phyloP scores from a whole-genome alignment of 2,329 filamentous ascomycete species.

The Neodidymelliopsis sp. region DNA sequence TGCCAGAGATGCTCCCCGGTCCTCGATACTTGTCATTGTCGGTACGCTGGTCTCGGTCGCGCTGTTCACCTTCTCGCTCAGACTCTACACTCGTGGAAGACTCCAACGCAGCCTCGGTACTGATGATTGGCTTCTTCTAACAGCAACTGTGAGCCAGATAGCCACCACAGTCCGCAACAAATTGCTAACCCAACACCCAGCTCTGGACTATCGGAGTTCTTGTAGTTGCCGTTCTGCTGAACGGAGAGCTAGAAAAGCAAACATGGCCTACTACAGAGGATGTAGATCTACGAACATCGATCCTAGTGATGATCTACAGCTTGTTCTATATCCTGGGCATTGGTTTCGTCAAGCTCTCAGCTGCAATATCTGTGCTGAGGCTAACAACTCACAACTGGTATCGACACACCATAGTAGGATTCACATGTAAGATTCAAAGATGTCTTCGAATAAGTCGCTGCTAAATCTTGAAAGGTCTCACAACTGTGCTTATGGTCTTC shows the following conservation, averaged over 20 bases:
- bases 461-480: conserved; percentile 19
- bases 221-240: not conserved
- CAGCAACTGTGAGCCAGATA: conserved; percentile 46
- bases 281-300: not conserved
- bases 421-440: conserved; percentile 52
- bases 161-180: not conserved
- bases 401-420: conserved; percentile 49
- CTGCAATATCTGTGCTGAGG: conserved; percentile 55
- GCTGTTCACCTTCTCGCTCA: conserved; percentile 50
- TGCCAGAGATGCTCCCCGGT: conserved; percentile 21
- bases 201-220: conserved; percentile 23
- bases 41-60: conserved; percentile 52
- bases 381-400: conserved; percentile 48
- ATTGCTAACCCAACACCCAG: conserved; percentile 8
- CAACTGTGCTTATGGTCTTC: conserved; percentile 48
- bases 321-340: conserved; percentile 54
- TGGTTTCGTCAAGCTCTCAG: conserved; percentile 56
- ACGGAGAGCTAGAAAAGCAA: not conserved
- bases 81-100: conserved; percentile 55
- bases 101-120: conserved; percentile 58
- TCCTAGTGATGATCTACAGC: conserved; percentile 43
- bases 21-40: conserved; percentile 49
- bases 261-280: not conserved
- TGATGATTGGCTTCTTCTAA: conserved; percentile 58
- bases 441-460: too few relatives aligned